Percentiles rank a stretch among this genome's conserved stretches.
Conservation (phyloP, 768 basidiomycete species). For the Suillus discolor region DNA sequence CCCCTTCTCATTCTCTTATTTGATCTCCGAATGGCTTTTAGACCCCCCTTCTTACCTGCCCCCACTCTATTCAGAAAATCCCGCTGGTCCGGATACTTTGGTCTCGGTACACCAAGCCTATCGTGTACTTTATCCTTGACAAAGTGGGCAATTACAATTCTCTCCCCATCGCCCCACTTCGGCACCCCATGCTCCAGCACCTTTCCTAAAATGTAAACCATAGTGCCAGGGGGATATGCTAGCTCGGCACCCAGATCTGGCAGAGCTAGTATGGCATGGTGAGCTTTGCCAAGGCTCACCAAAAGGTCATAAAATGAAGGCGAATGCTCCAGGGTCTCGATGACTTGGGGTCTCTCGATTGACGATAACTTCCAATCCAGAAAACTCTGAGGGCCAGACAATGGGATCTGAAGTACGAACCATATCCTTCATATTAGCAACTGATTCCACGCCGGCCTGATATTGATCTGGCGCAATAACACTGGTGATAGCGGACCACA, state of each 20-base stretch:
- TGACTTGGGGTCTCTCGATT: slow-evolving; percentile 2
- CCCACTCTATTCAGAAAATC: too few species aligned
- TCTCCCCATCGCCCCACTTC: not conserved
- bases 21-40: too few species aligned
- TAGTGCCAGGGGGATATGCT: not conserved
- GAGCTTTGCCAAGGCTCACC: slow-evolving; percentile 1
- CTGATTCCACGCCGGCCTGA: not conserved
- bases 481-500: not conserved
- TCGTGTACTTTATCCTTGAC: slow-evolving; percentile 2
- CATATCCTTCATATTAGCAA: not conserved
- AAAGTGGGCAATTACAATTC: not conserved
- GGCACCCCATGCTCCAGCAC: not conserved
- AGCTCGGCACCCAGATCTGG: not conserved
- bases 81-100: too few species aligned
- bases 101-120: too few species aligned
- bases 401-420: not conserved
- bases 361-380: slow-evolving; percentile 9
- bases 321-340: not conserved
- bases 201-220: not conserved
- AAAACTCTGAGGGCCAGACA: slow-evolving; percentile 7
- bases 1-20: too few species aligned
- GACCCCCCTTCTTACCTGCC: too few species aligned
- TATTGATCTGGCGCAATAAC: not conserved
- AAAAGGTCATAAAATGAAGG: not conserved
- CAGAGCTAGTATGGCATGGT: not conserved